Percentiles rank a stretch among this genome's conserved stretches.
Evolutionary conservation across 2,329 filamentous ascomycete genomes (phyloP).

Genomic region (Xylaria sp.): DNA sequence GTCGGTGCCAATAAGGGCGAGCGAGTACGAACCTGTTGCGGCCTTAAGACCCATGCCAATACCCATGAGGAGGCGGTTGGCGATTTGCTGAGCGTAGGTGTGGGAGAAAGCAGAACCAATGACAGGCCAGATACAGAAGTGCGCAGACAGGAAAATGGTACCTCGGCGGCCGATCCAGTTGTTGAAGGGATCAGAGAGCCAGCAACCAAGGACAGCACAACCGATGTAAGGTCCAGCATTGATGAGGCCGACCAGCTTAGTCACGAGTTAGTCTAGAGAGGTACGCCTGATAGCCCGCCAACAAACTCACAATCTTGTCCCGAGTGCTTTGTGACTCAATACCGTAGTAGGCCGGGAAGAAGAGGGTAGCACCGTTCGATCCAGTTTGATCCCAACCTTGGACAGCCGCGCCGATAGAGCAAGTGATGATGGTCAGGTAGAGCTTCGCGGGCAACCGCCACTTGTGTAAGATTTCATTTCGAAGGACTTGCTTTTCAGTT

Average conservation of each 20-base stretch:
- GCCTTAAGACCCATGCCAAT: constrained; percentile 80
- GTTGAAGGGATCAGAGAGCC: constrained; percentile 66
- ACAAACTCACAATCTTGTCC: constrained; percentile 39
- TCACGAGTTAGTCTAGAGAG: constrained; percentile 20
- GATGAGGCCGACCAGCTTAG: constrained; percentile 60
- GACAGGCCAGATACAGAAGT: constrained; percentile 72
- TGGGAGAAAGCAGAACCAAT: constrained; percentile 75
- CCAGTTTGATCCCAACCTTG: constrained; percentile 73
- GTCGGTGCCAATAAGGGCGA: background rate
- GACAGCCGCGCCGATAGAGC: constrained; percentile 73
- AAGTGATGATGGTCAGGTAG: constrained; percentile 70
- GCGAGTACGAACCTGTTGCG: constrained; percentile 54
- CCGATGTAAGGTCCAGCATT: constrained; percentile 55
- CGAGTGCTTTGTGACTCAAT: constrained; percentile 46
- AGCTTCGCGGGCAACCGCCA: constrained; percentile 68
- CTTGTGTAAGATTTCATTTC: constrained; percentile 68
- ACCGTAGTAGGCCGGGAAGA: constrained; percentile 61
- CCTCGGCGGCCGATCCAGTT: constrained; percentile 64
- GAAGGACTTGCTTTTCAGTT: constrained; percentile 63
- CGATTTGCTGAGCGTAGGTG: constrained; percentile 73
- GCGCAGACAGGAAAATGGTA: constrained; percentile 74
- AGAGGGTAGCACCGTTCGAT: constrained; percentile 66
- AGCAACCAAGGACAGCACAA: constrained; percentile 59
- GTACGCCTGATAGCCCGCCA: constrained; percentile 34
- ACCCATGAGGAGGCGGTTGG: constrained; percentile 74